Evolutionary conservation across 2,329 filamentous ascomycete genomes (phyloP), one percentile per base, ranked within the genome.

Genomic region (Clarireedia homoeocarpa): DNA sequence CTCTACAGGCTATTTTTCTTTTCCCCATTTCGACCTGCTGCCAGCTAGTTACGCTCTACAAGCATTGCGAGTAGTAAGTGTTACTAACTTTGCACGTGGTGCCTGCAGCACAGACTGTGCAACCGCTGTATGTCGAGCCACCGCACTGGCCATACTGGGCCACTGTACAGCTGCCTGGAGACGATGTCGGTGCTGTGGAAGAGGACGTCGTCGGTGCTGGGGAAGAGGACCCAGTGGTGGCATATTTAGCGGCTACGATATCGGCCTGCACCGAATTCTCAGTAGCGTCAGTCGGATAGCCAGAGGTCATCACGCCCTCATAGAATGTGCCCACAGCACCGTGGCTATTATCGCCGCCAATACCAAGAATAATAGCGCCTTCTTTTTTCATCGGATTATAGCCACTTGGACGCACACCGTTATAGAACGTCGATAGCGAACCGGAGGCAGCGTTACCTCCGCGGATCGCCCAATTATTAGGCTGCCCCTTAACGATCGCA

Each of bases 361-460:
- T 84, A n/a, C 83, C 83, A n/a, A 86, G 79, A 57, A 86, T 76
- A 46, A 86, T 83, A 55, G 82, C 77, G 12, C 83, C 83, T 64
- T 86, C 82, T 61, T 85, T 84, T 60, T 63, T 72, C 83, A 86
- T 86, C 0, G 77, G 75, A 53, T 67, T 66, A 0, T 85, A 85
- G 9, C 80, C 71, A 6, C 55, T 73, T 4, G 83, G 83, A 3
- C 83, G 78, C 1, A 63, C 71, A 5, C 83, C 83, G 58, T 69
- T 77, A 65, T 81, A 86, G 69, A 76, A 85, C 0, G 82, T 85
- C 2, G 78, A 76, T 15, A 86, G 65, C 3, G 71, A 66, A 15
- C 79, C 80, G 0, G 80, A 77, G 0, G 73, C 74, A 9, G 81
- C 75, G 55, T 85, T 76, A 24, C 62, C 82, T 1, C 81, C 83